Evolutionary conservation across 345 rosid genomes (phyloP).

Genomic region (Rhodamnia rubescens): DNA sequence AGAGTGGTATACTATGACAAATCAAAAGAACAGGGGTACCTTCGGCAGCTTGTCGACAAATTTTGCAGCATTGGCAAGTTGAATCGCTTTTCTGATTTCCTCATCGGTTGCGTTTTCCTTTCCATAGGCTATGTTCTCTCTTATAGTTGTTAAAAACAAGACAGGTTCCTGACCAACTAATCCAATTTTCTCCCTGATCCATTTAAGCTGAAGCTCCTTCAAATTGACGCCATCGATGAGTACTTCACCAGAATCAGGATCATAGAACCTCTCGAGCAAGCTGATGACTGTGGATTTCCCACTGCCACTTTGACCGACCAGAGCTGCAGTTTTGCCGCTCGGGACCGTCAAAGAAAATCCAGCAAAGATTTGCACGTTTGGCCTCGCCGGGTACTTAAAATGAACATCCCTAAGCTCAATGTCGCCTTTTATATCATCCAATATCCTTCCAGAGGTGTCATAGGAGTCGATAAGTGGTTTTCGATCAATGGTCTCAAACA

Average conservation of each 20-base stretch:
- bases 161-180: conserved; percentile 65
- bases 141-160: conserved; percentile 40
- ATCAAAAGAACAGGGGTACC: conserved; percentile 12
- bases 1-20: neutral
- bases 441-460: conserved; percentile 24
- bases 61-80: conserved; percentile 55
- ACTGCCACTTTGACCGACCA: conserved; percentile 77
- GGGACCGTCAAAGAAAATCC: conserved; percentile 47
- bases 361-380: conserved; percentile 46
- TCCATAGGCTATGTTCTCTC: conserved; percentile 59
- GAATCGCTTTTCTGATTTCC: conserved; percentile 45
- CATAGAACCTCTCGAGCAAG: conserved; percentile 61
- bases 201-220: conserved; percentile 38
- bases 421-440: conserved; percentile 43
- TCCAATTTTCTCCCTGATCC: conserved; percentile 55
- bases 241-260: conserved; percentile 59
- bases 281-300: conserved; percentile 68
- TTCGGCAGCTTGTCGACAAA: conserved; percentile 51
- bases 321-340: conserved; percentile 48
- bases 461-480: conserved; percentile 44
- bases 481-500: conserved; percentile 57
- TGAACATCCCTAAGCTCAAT: conserved; percentile 48
- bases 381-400: conserved; percentile 68
- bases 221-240: conserved; percentile 44
- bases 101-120: conserved; percentile 40